Evolutionary conservation across 148 eudicot genomes (phyloP).

Genomic region (Heliamphora exappendiculata): DNA sequence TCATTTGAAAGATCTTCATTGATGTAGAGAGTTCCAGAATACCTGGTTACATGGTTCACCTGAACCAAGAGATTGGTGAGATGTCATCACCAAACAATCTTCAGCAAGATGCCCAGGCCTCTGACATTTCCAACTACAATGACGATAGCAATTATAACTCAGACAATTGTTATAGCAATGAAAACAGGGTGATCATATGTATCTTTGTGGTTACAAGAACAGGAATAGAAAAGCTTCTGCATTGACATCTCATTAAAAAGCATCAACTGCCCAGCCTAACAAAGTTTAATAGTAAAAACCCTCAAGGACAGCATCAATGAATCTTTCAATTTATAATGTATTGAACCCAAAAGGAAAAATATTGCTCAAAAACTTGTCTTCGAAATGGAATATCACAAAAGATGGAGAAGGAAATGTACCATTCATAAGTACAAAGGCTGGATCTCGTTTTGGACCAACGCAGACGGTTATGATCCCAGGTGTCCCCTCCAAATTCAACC

Average conservation of each 20-base stretch:
- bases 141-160: constrained; percentile 8
- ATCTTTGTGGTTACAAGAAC: background rate
- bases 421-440: constrained; percentile 65
- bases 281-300: background rate
- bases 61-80: constrained; percentile 19
- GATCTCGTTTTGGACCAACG: constrained; percentile 63
- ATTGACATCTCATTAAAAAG: background rate
- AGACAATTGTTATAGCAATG: background rate
- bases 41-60: constrained; percentile 31
- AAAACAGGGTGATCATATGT: background rate
- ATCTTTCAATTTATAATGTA: background rate
- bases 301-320: background rate
- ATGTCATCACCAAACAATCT: constrained; percentile 52
- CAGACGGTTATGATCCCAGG: constrained; percentile 64
- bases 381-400: background rate
- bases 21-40: background rate
- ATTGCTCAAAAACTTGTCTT: background rate
- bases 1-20: background rate
- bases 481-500: constrained; percentile 42
- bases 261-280: background rate
- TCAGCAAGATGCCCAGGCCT: constrained; percentile 85
- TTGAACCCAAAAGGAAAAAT: background rate
- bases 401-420: constrained; percentile 31
- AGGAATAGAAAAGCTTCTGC: background rate
- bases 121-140: constrained; percentile 74